phyloP scores from a whole-genome alignment of 1,284 basidiomycete species.

The Pseudozyma tsukubaensis region DNA sequence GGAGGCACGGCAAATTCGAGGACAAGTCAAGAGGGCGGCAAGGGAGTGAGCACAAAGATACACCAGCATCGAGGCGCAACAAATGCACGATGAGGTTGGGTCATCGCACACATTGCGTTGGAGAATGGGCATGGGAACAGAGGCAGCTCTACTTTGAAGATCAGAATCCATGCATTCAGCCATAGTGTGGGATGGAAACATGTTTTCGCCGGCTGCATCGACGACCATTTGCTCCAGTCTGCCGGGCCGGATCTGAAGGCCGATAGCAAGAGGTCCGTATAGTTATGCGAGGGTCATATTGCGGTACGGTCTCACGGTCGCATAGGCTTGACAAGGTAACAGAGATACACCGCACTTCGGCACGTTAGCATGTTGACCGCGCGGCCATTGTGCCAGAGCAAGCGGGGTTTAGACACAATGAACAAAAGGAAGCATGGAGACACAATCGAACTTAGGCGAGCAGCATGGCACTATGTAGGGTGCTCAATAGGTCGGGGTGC shows the following conservation, averaged over 20 bases:
- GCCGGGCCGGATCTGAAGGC: background rate
- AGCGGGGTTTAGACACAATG: background rate
- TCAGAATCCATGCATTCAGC: constrained; percentile 12
- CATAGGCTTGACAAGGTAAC: background rate
- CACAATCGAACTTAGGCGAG: background rate
- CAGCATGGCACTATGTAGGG: background rate
- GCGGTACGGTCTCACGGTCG: constrained; percentile 11
- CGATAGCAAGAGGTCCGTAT: background rate
- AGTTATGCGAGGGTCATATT: background rate
- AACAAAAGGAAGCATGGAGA: background rate
- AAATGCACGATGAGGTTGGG: constrained; percentile 20
- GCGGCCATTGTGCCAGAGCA: background rate
- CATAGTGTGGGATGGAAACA: background rate
- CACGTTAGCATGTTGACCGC: background rate
- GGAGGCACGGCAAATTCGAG: background rate
- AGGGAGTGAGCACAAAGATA: background rate
- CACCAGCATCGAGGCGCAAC: background rate
- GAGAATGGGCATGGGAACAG: background rate
- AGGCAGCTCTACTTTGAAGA: constrained; percentile 19
- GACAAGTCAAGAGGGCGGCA: background rate
- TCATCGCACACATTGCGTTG: background rate
- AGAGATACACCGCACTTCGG: background rate
- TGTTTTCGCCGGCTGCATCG: constrained; percentile 2
- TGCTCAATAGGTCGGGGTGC: constrained; percentile 10
- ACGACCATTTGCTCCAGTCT: too few species aligned